Conservation (phyloP, 352 stramenopile species). For the Globisporangium viniferum region DNA sequence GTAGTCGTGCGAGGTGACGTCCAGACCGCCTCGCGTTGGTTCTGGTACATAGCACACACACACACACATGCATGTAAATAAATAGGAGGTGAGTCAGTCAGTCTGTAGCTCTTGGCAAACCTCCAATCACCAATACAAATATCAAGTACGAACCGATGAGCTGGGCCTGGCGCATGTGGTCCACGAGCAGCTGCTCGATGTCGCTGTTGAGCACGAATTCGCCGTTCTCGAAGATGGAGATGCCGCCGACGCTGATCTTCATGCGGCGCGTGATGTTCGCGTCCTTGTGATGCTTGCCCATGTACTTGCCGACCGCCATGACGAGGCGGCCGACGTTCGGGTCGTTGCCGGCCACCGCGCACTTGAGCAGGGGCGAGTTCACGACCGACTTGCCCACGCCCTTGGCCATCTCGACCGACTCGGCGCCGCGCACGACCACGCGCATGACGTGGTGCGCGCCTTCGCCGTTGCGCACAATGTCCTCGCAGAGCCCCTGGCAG, state of each 20-base stretch:
- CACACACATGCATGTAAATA: neutral
- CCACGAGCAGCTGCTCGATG: conserved; percentile 91
- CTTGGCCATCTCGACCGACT: conserved; percentile 76
- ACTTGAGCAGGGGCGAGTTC: conserved; percentile 98
- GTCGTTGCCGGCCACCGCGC: conserved; percentile 97
- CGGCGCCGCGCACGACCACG: conserved; percentile 87
- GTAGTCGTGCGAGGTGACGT: conserved; percentile 85
- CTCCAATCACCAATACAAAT: neutral
- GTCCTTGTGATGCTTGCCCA: conserved; percentile 91
- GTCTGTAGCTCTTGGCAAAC: neutral
- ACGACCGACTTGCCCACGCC: conserved; percentile 90
- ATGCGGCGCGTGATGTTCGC: conserved; percentile 76
- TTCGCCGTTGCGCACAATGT: conserved; percentile 99
- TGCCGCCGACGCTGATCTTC: conserved; percentile 87
- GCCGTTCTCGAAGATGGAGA: conserved; percentile 93
- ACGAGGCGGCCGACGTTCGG: conserved; percentile 97
- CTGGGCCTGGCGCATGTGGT: conserved; percentile 94
- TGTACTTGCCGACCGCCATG: conserved; percentile 95
- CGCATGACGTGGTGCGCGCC: conserved; percentile 97
- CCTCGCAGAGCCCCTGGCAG: conserved; percentile 91
- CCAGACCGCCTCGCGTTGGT: conserved; percentile 66
- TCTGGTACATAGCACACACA: conserved; percentile 18
- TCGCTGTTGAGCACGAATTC: conserved; percentile 92
- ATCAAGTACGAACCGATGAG: conserved; percentile 41
- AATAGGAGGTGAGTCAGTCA: neutral